A percentile compares a stretch with the other conserved stretches of the same genome.
Evolutionary conservation across 768 basidiomycete species (phyloP).

Genomic region (Russula foetens): DNA sequence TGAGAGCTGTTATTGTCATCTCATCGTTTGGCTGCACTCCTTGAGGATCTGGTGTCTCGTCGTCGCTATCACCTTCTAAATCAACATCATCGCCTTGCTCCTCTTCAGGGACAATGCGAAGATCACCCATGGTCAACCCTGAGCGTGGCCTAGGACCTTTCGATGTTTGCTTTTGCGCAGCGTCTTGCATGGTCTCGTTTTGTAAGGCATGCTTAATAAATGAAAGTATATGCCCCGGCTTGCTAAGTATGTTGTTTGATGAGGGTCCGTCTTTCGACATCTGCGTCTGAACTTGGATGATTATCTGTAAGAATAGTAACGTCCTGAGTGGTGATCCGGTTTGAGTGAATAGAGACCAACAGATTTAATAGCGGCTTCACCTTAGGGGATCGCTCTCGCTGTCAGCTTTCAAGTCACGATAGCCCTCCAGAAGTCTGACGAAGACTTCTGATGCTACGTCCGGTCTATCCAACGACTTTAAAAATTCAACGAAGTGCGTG

Average conservation of each 20-base stretch:
- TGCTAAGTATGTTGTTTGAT: slow-evolving; percentile 48
- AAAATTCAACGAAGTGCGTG: slow-evolving; percentile 50
- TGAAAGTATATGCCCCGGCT: slow-evolving; percentile 66
- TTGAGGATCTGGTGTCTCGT: slow-evolving; percentile 44
- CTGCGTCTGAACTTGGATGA: slow-evolving; percentile 72
- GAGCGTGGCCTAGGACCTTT: not conserved
- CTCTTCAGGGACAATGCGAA: slow-evolving; percentile 31
- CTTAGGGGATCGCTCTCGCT: slow-evolving; percentile 42
- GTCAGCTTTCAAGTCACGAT: slow-evolving; percentile 37
- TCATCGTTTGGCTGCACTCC: slow-evolving; percentile 41
- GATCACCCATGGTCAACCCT: slow-evolving; percentile 29
- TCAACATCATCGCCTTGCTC: slow-evolving; percentile 29
- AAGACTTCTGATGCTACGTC: slow-evolving; percentile 72
- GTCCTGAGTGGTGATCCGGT: slow-evolving; percentile 36
- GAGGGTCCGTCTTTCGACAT: slow-evolving; percentile 44
- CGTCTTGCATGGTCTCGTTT: slow-evolving; percentile 15
- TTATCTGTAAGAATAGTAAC: slow-evolving; percentile 69
- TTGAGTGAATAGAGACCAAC: not conserved
- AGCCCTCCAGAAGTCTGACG: slow-evolving; percentile 61
- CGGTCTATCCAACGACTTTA: slow-evolving; percentile 55
- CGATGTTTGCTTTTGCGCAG: not conserved
- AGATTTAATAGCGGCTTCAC: slow-evolving; percentile 28
- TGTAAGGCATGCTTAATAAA: slow-evolving; percentile 79
- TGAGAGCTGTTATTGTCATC: slow-evolving; percentile 70
- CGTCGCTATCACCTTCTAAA: too few relatives aligned